Evolutionary conservation across 257 asterid species (phyloP).

Genomic region (Plectranthus barbatus): DNA sequence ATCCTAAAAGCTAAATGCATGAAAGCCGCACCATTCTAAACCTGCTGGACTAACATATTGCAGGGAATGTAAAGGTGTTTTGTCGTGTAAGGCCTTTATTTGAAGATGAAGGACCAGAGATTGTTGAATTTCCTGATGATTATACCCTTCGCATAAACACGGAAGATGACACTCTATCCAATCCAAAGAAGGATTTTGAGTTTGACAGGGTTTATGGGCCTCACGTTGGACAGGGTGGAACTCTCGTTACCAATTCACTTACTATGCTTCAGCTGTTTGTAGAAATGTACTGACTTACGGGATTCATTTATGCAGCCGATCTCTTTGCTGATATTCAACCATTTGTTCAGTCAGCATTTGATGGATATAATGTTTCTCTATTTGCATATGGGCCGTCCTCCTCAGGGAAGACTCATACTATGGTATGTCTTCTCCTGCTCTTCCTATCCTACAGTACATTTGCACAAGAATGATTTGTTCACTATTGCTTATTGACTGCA

Average conservation of each 20-base stretch:
- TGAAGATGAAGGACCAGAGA: slow-evolving; percentile 84
- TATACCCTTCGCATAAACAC: slow-evolving; percentile 65
- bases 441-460: neutral
- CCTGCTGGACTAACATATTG: slow-evolving; percentile 22
- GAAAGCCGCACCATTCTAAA: slow-evolving; percentile 16
- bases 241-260: neutral
- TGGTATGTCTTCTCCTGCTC: slow-evolving; percentile 57
- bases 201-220: slow-evolving; percentile 98
- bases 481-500: slow-evolving; percentile 1
- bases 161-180: slow-evolving; percentile 62
- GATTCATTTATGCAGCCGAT: slow-evolving; percentile 60
- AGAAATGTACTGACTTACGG: slow-evolving; percentile 22
- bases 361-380: slow-evolving; percentile 81
- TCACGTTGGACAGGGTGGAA: slow-evolving; percentile 89
- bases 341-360: slow-evolving; percentile 98
- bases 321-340: slow-evolving; percentile 92
- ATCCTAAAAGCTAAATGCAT: slow-evolving; percentile 6
- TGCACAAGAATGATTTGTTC: slow-evolving; percentile 4
- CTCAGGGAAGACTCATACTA: slow-evolving; percentile 90
- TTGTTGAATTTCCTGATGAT: slow-evolving; percentile 89
- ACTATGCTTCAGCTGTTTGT: slow-evolving; percentile 18
- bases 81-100: slow-evolving; percentile 93
- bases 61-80: slow-evolving; percentile 90
- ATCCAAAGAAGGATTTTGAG: slow-evolving; percentile 95
- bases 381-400: slow-evolving; percentile 82